Evolutionary conservation across 2,329 filamentous ascomycete species (phyloP).

Genomic region (Aureobasidium sp.): DNA sequence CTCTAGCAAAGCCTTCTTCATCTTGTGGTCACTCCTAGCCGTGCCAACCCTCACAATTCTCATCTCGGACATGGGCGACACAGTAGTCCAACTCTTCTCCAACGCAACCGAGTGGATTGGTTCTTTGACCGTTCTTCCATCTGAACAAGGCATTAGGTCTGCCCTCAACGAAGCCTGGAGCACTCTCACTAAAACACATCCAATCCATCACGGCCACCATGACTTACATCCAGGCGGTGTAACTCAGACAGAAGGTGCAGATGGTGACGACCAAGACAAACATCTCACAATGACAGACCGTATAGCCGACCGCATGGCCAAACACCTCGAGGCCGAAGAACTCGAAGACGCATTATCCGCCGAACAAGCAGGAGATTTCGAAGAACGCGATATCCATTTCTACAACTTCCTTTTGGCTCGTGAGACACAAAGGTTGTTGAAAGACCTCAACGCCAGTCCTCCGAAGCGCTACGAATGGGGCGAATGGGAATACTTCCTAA

Average conservation of each 20-base stretch:
- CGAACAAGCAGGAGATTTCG: conserved; percentile 35
- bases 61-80: conserved; percentile 49
- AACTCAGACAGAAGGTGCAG: neutral
- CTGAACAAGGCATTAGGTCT: conserved; percentile 36
- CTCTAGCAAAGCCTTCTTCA: conserved; percentile 48
- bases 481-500: conserved; percentile 45
- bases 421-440: conserved; percentile 39
- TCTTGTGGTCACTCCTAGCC: conserved; percentile 50
- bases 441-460: conserved; percentile 34
- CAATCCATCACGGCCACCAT: conserved; percentile 17
- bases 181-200: conserved; percentile 19
- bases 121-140: conserved; percentile 48
- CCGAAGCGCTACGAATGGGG: conserved; percentile 31
- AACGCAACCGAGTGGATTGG: conserved; percentile 51
- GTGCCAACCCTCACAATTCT: conserved; percentile 49
- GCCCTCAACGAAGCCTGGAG: conserved; percentile 25
- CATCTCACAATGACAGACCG: conserved; percentile 17
- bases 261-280: neutral
- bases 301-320: conserved; percentile 28
- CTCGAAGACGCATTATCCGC: conserved; percentile 36
- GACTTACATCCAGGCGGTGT: conserved; percentile 18
- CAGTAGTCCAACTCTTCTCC: conserved; percentile 47
- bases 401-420: conserved; percentile 43
- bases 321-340: conserved; percentile 38
- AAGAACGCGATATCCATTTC: conserved; percentile 45